Evolutionary conservation across 2,329 filamentous ascomycete species (phyloP).

Genomic region (Nigrograna mackinnonii): DNA sequence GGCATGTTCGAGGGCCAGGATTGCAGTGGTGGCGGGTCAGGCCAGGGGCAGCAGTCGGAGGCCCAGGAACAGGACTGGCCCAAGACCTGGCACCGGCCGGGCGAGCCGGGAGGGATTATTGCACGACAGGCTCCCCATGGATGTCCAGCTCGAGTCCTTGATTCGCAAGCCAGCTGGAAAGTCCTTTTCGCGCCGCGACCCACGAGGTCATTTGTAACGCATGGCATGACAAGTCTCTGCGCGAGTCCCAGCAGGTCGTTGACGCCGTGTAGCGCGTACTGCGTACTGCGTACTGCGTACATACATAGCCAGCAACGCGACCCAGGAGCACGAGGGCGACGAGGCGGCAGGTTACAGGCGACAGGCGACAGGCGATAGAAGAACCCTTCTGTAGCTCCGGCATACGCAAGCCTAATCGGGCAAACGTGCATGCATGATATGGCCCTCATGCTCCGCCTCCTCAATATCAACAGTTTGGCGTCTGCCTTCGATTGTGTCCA

Average conservation of each 20-base stretch:
- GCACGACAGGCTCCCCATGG: conserved; percentile 6
- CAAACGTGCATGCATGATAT: too few species aligned
- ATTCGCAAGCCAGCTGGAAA: conserved; percentile 9
- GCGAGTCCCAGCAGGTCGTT: conserved; percentile 1
- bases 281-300: too few species aligned
- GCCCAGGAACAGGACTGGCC: conserved; percentile 23
- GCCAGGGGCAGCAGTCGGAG: conserved; percentile 22
- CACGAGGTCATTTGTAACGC: conserved; percentile 2
- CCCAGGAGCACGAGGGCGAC: too few species aligned
- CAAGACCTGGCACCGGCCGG: conserved; percentile 23
- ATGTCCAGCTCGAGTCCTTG: conserved; percentile 5
- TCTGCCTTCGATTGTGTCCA: too few species aligned
- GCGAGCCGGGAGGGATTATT: conserved; percentile 9
- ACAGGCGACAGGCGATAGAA: too few species aligned
- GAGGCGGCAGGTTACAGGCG: too few species aligned
- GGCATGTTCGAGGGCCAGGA: conserved; percentile 13
- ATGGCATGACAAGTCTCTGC: conserved; percentile 2
- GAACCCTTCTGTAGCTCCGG: too few species aligned
- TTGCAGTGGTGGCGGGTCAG: conserved; percentile 20
- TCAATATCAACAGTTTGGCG: too few species aligned
- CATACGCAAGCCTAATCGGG: too few species aligned
- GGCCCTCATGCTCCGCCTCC: too few species aligned
- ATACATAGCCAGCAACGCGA: too few species aligned
- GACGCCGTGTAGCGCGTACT: too few species aligned
- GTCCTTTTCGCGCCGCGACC: conserved; percentile 7